Evolutionary conservation across 2,329 filamentous ascomycete species (phyloP), one percentile per base, ranked within the genome.

Genomic region (Diplodia mutila): DNA sequence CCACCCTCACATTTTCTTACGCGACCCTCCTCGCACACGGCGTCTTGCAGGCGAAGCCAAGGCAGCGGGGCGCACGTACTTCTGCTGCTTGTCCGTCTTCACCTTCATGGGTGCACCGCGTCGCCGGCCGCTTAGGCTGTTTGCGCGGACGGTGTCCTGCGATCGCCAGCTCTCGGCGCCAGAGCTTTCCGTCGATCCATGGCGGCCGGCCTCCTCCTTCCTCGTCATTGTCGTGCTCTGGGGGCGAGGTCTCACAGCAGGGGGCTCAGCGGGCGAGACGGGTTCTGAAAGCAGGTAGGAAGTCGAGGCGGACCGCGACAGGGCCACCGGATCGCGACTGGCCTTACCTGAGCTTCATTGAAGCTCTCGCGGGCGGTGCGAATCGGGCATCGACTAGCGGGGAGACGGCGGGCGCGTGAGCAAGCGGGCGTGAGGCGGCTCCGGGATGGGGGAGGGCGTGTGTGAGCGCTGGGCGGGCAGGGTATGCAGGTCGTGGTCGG

Each of bases 91-190:
- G 74, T 86, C 83, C 2, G 85, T 88, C 77, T 85, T 86, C 72
- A 90, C 83, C 65, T 84, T 78, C 32, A 80, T 74, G 69, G 77
- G 78, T 16, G 78, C 77, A 68, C 75, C 76, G 71, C 78, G 77
- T 66, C 73, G 72, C 64, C 75, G 73, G 69, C 73, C 68, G 66
- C 53, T 67, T 49, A 69, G 63, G 66, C 68, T 61, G 68, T 65
- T 64, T 21, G 81, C 73, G 79, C 84, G 88, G 71, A 89, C 81
- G 48, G 90, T 93, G 74, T 87, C 85, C 75, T 84, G 85, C 69
- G 89, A 91, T 73, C 86, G 85, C 79, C 85, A 87, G 81, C 89
- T 91, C 74, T 88, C 85, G 75, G 86, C 86, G 81, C 86, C 87
- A 71, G 86, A 86, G 84, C 86, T 89, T 80, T 87, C 87, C 71